These are phyloP conservation scores for Grosmannia huntii DNA, from an alignment of 2,329 filamentous ascomycete genomes.

Conservation along the genomic window DNA sequence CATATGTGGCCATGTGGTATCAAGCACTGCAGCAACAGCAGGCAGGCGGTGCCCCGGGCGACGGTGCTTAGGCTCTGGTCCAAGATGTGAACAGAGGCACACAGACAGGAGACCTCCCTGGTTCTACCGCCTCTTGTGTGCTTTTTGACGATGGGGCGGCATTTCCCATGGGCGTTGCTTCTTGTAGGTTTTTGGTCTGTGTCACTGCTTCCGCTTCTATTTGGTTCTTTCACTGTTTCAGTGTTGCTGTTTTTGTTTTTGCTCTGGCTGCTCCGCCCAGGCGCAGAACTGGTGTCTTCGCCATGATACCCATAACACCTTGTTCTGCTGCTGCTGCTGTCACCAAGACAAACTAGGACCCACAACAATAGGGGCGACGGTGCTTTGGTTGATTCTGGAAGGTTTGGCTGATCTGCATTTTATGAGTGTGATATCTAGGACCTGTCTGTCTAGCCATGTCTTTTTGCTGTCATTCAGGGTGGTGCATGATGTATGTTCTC, in stretches of 20 bases:
- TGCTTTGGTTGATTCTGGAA: neutral
- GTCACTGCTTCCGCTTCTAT: neutral
- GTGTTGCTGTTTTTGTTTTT: neutral
- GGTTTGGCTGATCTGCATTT: neutral
- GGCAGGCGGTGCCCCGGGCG: slow-evolving; percentile 8
- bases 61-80: neutral
- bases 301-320: neutral
- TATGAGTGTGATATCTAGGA: neutral
- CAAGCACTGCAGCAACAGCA: slow-evolving; percentile 39
- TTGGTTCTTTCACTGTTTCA: neutral
- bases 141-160: neutral
- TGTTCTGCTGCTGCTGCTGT: neutral
- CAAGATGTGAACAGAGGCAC: neutral
- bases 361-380: neutral
- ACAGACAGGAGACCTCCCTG: neutral
- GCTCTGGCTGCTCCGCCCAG: neutral
- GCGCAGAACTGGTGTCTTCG: neutral
- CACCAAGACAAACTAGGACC: neutral
- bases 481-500: neutral
- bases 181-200: neutral
- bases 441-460: neutral
- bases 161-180: neutral
- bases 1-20: slow-evolving; percentile 72
- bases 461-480: neutral
- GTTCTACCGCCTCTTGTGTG: neutral